Evolutionary conservation across 1,284 basidiomycete species (phyloP).

Genomic region (Pholiota adiposa): DNA sequence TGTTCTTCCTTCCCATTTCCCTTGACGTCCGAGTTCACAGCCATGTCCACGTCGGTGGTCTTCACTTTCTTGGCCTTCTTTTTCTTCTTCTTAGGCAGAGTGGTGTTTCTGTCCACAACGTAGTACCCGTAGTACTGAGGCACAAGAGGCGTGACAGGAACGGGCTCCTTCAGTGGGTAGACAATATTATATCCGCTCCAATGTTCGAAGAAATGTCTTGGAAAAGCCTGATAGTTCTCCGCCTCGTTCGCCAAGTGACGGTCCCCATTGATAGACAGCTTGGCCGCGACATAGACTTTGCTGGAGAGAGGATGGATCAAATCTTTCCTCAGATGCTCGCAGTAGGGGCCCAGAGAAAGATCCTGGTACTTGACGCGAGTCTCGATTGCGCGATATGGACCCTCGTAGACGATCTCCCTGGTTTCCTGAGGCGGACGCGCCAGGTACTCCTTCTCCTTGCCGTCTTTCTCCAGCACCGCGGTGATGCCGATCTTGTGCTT

Average conservation of each 20-base stretch:
- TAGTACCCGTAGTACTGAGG: conserved; percentile 63
- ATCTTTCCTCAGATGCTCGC: conserved; percentile 23
- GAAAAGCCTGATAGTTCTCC: conserved; percentile 46
- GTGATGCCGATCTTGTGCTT: background rate
- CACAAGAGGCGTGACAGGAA: conserved; percentile 49
- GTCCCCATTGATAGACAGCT: conserved; percentile 31
- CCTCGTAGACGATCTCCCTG: conserved; percentile 22
- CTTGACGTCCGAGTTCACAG: background rate
- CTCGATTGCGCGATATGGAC: conserved; percentile 30
- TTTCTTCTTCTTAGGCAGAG: conserved; percentile 4
- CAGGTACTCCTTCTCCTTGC: background rate
- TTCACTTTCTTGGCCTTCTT: background rate
- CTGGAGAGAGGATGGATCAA: conserved; percentile 17
- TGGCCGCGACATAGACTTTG: conserved; percentile 33
- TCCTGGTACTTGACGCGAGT: conserved; percentile 31
- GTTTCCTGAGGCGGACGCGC: background rate
- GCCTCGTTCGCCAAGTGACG: conserved; percentile 42
- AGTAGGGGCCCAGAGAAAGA: conserved; percentile 25
- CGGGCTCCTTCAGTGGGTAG: conserved; percentile 43
- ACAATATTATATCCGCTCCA: conserved; percentile 51
- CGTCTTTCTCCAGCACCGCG: background rate
- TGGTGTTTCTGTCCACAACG: conserved; percentile 29
- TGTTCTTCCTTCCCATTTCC: background rate
- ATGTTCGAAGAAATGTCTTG: conserved; percentile 48
- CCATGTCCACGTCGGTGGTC: background rate